Base-by-base conservation (phyloP, 2,329 filamentous ascomycete genomes). In the Aspergillus pseudoterreus region DNA sequence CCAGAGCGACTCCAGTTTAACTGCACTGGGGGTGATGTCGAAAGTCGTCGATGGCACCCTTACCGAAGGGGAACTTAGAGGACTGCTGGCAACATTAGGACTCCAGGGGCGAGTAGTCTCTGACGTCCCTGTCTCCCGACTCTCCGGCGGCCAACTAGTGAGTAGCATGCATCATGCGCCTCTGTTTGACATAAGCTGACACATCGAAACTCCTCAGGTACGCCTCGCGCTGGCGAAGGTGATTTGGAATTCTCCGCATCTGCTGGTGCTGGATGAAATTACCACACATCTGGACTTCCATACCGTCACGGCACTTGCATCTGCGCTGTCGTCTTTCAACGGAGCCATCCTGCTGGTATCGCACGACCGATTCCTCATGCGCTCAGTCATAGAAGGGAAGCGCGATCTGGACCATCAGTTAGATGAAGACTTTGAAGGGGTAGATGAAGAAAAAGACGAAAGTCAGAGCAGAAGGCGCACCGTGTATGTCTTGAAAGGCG, bases 251-350 rank as follows among this genome's bases (percentile, higher is more conserved):
- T 76, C 81, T 3, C 88, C 88, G 17, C 88, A 92, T 57, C 80
- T 88, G 51, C 77, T 92, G 2, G 78, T 92, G 5, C 78, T 92
- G 6, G 89, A 92, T 65, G 90, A 90, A 67, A 85, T 90, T 21
- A 94, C 89, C 6, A 92, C 90, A 1, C 90, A 95, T 74, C 77
- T 95, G 38, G 90, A 95, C 66, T 88, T 87, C 55, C 83, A 94
- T 70, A 92, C 87, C 0, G 88, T 92, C 21, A 81, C 82, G 6
- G 88, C 87, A 2, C 71, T 95, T 49, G 78, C 86, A 1, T 77
- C 81, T 21, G 86, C 86, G 2, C 67, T 95, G 56, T 77, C 79
- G 12, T 72, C 72, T 2, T 95, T 87, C 78, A 80, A 84, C 50
- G 90, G 90, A 0, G 89, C 88, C 0, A 79, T 94, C 4, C 71